phyloP scores from a whole-genome alignment of 345 rosid genomes.

The Salix arbutifolia region DNA sequence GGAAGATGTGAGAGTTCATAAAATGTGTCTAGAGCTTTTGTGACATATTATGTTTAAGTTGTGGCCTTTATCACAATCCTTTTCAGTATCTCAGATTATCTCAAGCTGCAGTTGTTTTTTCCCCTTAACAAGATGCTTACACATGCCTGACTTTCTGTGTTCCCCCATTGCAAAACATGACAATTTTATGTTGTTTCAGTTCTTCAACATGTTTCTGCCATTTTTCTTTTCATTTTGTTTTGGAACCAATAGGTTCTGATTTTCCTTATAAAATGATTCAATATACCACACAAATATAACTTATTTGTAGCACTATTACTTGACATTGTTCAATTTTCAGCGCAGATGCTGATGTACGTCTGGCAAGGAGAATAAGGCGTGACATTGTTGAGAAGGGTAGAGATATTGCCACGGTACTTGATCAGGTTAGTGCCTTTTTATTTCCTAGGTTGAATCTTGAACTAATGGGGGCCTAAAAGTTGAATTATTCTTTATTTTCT shows the following conservation, averaged over 20 bases:
- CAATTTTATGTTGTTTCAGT: not conserved
- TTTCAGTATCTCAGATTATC: not conserved
- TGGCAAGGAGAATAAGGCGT: conserved; percentile 94
- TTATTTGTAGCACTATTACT: conserved; percentile 32
- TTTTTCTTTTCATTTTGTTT: not conserved
- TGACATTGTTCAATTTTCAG: conserved; percentile 44
- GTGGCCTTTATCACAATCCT: too few species aligned
- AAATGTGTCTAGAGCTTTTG: too few species aligned
- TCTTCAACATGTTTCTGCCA: not conserved
- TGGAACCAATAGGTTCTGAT: not conserved
- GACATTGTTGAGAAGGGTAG: conserved; percentile 86
- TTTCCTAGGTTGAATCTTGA: not conserved
- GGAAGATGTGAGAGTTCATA: too few species aligned
- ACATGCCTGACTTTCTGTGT: not conserved
- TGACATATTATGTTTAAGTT: too few species aligned
- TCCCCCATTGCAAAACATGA: not conserved
- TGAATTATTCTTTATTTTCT: not conserved
- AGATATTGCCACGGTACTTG: conserved; percentile 85
- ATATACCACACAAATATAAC: conserved; percentile 3
- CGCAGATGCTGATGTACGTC: conserved; percentile 98
- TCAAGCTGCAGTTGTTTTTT: not conserved
- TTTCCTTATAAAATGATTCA: not conserved
- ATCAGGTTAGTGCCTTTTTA: conserved; percentile 57
- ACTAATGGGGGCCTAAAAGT: not conserved
- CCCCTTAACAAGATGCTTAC: not conserved